Conservation (phyloP, 2,329 filamentous ascomycete genomes). For the Ophiocordyceps camponoti-leonardi region DNA sequence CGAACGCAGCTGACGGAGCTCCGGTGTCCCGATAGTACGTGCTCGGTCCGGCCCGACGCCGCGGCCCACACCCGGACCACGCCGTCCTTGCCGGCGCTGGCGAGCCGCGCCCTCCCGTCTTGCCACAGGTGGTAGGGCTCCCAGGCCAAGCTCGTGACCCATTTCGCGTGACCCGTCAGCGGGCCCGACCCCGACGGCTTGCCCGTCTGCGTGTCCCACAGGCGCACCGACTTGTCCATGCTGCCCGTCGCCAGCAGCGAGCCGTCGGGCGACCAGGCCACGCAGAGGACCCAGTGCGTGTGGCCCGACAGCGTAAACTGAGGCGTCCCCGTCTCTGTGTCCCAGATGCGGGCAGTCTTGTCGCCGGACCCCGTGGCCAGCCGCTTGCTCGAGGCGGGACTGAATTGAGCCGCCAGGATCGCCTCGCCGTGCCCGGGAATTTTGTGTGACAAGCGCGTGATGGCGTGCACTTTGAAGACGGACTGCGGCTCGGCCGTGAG, state of each 20-base stretch:
- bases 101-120: slow-evolving; percentile 58
- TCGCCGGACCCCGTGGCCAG: slow-evolving; percentile 86
- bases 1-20: slow-evolving; percentile 76
- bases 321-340: slow-evolving; percentile 84
- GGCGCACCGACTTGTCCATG: slow-evolving; percentile 80
- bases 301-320: slow-evolving; percentile 76
- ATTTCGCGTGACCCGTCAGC: slow-evolving; percentile 76
- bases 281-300: slow-evolving; percentile 74
- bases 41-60: slow-evolving; percentile 60
- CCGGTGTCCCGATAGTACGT: slow-evolving; percentile 77
- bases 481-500: slow-evolving; percentile 63
- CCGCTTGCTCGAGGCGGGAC: slow-evolving; percentile 55
- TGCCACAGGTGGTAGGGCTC: slow-evolving; percentile 79
- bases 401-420: slow-evolving; percentile 76
- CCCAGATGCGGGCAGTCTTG: slow-evolving; percentile 82
- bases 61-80: slow-evolving; percentile 80
- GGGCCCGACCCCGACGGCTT: slow-evolving; percentile 43
- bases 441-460: slow-evolving; percentile 73
- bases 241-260: slow-evolving; percentile 70
- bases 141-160: slow-evolving; percentile 79
- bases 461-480: slow-evolving; percentile 82
- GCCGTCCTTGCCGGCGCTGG: slow-evolving; percentile 76
- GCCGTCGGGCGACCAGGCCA: slow-evolving; percentile 76
- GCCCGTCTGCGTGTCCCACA: slow-evolving; percentile 79
- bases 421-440: slow-evolving; percentile 86